phyloP scores from a whole-genome alignment of 495 filamentous ascomycete genomes.

The Annulohypoxylon moriforme region DNA sequence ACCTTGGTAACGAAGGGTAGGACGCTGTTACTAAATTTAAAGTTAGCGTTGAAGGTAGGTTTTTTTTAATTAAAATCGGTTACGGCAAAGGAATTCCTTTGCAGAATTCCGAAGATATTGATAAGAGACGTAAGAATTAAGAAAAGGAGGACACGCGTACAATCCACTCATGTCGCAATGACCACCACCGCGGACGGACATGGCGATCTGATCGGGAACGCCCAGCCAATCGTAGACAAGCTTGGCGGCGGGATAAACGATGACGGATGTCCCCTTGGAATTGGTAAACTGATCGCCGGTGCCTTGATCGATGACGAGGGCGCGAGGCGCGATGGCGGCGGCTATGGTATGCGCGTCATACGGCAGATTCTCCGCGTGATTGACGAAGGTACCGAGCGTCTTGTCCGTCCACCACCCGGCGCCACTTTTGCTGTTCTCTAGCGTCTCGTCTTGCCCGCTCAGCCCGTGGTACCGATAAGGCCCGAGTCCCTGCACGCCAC shows the following conservation, averaged over 20 bases:
- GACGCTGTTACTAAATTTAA: constrained; percentile 54
- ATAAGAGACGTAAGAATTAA: neutral
- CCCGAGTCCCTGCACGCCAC: constrained; percentile 63
- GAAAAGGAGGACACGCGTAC: constrained; percentile 46
- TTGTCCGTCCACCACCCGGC: constrained; percentile 64
- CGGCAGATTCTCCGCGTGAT: constrained; percentile 60
- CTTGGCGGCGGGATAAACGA: constrained; percentile 64
- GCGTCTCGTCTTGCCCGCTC: constrained; percentile 64
- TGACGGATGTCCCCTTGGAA: constrained; percentile 61
- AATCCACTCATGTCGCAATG: constrained; percentile 64
- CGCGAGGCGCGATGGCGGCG: constrained; percentile 64
- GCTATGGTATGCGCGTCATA: constrained; percentile 66
- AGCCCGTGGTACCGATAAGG: constrained; percentile 64
- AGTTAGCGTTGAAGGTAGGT: constrained; percentile 23
- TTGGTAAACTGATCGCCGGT: constrained; percentile 62
- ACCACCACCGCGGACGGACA: constrained; percentile 61
- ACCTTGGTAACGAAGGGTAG: constrained; percentile 64
- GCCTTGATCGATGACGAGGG: constrained; percentile 63
- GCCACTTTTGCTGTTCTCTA: constrained; percentile 66
- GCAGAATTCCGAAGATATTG: neutral
- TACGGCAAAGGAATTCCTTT: neutral
- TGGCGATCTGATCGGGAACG: constrained; percentile 59
- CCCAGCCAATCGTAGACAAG: constrained; percentile 65
- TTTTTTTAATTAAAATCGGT: neutral
- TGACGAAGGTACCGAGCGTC: constrained; percentile 61